Percentiles rank a stretch among this genome's conserved stretches.
Conservation (phyloP, 2,329 filamentous ascomycete genomes). For the Colletotrichum phormii region DNA sequence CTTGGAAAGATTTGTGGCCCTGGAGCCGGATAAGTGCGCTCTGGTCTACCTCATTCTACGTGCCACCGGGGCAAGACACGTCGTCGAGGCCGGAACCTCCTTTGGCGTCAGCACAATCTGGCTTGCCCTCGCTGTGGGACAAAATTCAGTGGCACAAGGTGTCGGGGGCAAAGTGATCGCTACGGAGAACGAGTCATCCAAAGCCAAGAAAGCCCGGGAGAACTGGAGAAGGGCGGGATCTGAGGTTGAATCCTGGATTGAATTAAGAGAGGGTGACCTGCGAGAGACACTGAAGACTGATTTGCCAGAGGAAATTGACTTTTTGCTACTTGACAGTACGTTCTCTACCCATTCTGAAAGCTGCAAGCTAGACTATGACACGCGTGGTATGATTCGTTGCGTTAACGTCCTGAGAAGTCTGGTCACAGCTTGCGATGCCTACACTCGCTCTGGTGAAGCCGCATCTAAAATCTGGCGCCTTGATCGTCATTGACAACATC, state of each 20-base stretch:
- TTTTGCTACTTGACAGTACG: constrained; percentile 72
- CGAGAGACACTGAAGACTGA: constrained; percentile 61
- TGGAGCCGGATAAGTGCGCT: constrained; percentile 69
- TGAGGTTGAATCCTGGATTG: constrained; percentile 61
- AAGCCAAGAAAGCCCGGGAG: constrained; percentile 61
- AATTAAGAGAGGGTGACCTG: constrained; percentile 68
- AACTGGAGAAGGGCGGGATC: constrained; percentile 65
- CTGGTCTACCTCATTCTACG: constrained; percentile 66
- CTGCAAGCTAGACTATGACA: too few species aligned
- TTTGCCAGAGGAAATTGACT: constrained; percentile 62
- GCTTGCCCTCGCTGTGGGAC: constrained; percentile 66
- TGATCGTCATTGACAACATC: constrained; percentile 63
- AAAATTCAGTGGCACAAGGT: constrained; percentile 50
- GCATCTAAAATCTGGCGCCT: constrained; percentile 56
- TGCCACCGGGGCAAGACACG: constrained; percentile 58
- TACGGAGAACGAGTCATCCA: constrained; percentile 68
- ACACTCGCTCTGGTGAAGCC: constrained; percentile 60
- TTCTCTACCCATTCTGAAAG: constrained; percentile 30
- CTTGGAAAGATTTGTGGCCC: constrained; percentile 67
- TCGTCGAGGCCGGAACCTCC: constrained; percentile 71
- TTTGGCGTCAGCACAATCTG: constrained; percentile 74
- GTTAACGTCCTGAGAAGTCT: constrained; percentile 54
- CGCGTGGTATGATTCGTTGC: too few species aligned
- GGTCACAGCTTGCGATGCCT: constrained; percentile 65
- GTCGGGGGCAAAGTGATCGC: constrained; percentile 62